Base-by-base conservation (phyloP, 345 rosid species). In the Populus simonii region DNA sequence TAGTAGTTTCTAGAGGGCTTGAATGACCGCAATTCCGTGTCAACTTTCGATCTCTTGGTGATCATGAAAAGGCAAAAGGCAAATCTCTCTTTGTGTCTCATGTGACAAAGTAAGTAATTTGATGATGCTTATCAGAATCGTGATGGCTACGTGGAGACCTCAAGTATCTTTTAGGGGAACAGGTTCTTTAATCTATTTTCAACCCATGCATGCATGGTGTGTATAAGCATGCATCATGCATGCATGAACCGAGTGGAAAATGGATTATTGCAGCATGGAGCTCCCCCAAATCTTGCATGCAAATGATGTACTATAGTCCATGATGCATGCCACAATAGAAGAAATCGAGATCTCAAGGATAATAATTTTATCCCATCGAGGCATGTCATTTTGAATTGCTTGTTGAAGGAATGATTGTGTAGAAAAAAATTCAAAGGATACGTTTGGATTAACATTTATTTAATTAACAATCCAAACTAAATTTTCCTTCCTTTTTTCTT, bases 31-130 rank as follows among this genome's bases (percentile, higher is more conserved):
- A 78, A 78, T 78, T 68, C 72, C 72, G 69, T 72, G 77, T 80
- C 75, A 83, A 77, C 36, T 70, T 81, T 75, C 71, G 59, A 75
- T 12, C 80, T 68, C 82, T 41, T 63, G 65, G 70, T 17, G 85
- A 25, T 27, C 43, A 38, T 36, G 80, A 75, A 72, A 72, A 67
- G 81, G 75, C 62, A 38, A 66, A 70, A 57, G 55, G 15, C 49
- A 13, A 25, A 38, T 47, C 29, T 33, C 7, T 43, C 59, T 62
- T 18, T 22, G n/a, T 74, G n/a, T 74, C 25, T 47, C 39, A 41
- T 12, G 29, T 27, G 49, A 36, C 15, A 5, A 1, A 2, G 10
- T 13, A 1, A 2, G 10, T 13, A 18, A 11, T 17, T 38, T 33
- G 31, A 38, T 27, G 35, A 43, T 74, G 39, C 25, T 74, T 63